Evolutionary conservation across 164 flowering plant genomes (phyloP), one percentile per base, ranked within the genome.

Genomic region (Magnolia changhungtana): DNA sequence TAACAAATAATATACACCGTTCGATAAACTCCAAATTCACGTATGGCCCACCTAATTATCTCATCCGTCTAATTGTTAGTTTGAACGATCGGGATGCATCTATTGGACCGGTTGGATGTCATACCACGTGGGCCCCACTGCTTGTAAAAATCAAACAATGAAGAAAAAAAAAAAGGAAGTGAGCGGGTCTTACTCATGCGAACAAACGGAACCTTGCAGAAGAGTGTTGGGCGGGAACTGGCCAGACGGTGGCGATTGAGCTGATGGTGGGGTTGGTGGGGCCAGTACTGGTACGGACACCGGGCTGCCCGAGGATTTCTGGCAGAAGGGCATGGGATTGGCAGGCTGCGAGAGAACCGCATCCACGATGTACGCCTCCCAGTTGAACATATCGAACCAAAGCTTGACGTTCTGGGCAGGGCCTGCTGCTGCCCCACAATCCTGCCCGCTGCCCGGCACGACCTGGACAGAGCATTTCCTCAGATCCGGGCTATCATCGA

Each of bases 291-390:
- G 76, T 51, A 20, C 11, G 8, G 81, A 75, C 14, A 21, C 63
- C 19, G 83, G 83, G 10, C 84, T 1, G 89, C 70, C 51, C 29
- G 45, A 37, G 8, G 83, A 83, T 18, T 68, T 81, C 19, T 90
- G 88, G 84, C 99, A 96, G 77, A 84, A 88, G 9, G 94, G 68
- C 90, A 87, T 88, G 37, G 97, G 95, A 68, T 87, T 77, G 66
- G 89, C 85, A 59, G 99, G 99, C 84, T 94, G 91, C 67, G 94
- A 80, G 10, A 94, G 84, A 82, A 94, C 71, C 13, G 93, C 74
- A 76, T 91, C 91, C 69, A 86, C 98, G 0, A 82, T 61, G 76
- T 89, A 96, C 72, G 88, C 83, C 63, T 77, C 91, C 88, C 84
- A 85, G 31, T 84, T 86, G 77, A 89, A 94, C 86, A 96, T 80